Percentiles rank a stretch among this genome's conserved stretches.
Evolutionary conservation across 345 rosid species (phyloP).

Genomic region (Barbarea vulgaris): DNA sequence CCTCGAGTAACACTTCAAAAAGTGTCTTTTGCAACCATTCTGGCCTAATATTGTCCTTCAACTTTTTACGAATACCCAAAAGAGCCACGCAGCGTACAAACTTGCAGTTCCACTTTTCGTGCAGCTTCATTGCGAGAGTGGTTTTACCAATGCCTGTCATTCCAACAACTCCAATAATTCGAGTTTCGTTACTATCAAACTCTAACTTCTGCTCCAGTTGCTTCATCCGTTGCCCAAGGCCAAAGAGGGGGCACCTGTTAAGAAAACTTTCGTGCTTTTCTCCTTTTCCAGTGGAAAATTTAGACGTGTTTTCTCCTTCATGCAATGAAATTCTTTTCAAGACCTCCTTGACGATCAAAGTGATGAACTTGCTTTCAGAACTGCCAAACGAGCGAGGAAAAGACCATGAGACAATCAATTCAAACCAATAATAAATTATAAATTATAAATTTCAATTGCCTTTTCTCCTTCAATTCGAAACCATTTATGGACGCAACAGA

Average conservation of each 20-base stretch:
- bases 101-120: neutral
- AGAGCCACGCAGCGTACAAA: neutral
- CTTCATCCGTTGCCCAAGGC: neutral
- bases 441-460: too few species aligned
- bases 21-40: neutral
- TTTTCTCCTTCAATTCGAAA: too few species aligned
- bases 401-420: too few species aligned
- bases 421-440: too few species aligned
- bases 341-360: neutral
- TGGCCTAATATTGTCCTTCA: neutral
- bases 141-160: conserved; percentile 25
- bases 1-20: conserved; percentile 6
- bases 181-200: neutral
- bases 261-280: neutral
- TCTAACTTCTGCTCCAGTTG: neutral
- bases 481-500: neutral
- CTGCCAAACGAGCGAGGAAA: neutral
- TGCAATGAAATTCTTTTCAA: neutral
- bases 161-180: conserved; percentile 32
- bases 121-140: conserved; percentile 9
- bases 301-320: neutral
- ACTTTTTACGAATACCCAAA: conserved; percentile 1
- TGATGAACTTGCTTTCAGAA: neutral
- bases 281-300: neutral
- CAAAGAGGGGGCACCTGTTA: neutral